These are phyloP conservation scores for Fraxinus floribunda DNA, from an alignment of 305 asterid species.

Conservation along the genomic window DNA sequence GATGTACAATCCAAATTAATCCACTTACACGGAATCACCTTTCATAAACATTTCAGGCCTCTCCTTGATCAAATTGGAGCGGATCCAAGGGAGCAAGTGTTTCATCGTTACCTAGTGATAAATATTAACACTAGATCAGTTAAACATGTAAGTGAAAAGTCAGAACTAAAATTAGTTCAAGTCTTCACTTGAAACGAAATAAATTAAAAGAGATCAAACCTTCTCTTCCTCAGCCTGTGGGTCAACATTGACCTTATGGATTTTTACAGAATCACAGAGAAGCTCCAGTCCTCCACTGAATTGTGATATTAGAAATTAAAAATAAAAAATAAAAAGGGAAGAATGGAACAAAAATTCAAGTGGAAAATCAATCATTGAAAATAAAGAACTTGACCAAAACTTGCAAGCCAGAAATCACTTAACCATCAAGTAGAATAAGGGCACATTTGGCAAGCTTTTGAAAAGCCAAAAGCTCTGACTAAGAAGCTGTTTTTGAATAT, in stretches of 20 bases:
- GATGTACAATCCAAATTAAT: neutral
- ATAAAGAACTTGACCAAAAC: too few species aligned
- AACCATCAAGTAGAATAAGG: neutral
- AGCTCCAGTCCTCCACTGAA: conserved; percentile 64
- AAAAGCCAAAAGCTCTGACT: too few species aligned
- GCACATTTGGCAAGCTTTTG: too few species aligned
- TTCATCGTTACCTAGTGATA: conserved; percentile 69
- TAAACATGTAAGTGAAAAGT: neutral
- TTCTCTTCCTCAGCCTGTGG: conserved; percentile 40
- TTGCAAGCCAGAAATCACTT: neutral
- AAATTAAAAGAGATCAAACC: conserved; percentile 30
- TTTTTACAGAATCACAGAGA: conserved; percentile 53
- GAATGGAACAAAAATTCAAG: neutral
- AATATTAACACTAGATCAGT: neutral
- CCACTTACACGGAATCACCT: conserved; percentile 88
- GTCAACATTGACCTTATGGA: conserved; percentile 48
- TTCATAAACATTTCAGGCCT: conserved; percentile 97
- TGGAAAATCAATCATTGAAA: neutral
- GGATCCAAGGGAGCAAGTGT: conserved; percentile 76
- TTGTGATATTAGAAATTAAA: neutral
- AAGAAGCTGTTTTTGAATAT: too few species aligned
- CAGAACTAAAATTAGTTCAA: neutral
- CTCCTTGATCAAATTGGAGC: conserved; percentile 85
- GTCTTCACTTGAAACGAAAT: neutral
- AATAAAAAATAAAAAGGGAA: neutral